Evolutionary conservation across 768 basidiomycete genomes (phyloP).

Genomic region (Pisolithus orientalis): DNA sequence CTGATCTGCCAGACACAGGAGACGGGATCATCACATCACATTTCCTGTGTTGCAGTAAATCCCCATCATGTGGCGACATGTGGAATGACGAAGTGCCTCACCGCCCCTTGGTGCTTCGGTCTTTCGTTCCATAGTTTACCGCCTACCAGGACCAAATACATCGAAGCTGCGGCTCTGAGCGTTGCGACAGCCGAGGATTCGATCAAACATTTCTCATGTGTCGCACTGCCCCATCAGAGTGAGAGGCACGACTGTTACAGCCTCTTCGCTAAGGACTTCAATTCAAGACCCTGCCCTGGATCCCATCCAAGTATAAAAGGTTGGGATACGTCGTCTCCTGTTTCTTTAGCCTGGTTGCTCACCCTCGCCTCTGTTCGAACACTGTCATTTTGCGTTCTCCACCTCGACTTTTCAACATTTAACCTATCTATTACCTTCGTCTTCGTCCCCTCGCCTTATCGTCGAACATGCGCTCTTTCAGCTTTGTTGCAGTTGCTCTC

Average conservation of each 20-base stretch:
- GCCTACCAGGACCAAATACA: no score
- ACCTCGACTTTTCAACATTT: slow-evolving; percentile 1
- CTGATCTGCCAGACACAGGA: not conserved
- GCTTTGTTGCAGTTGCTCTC: slow-evolving; percentile 7
- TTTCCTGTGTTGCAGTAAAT: not conserved
- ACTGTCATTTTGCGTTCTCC: slow-evolving; percentile 4
- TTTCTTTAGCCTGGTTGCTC: slow-evolving; percentile 12
- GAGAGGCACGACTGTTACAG: not conserved
- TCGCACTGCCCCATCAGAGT: not conserved
- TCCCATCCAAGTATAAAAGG: slow-evolving; percentile 4
- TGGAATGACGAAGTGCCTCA: not conserved
- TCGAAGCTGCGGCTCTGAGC: not conserved
- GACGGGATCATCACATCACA: not conserved
- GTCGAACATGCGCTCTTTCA: slow-evolving; percentile 17
- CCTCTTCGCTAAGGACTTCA: not conserved
- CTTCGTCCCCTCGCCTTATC: slow-evolving; percentile 6
- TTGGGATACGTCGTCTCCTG: not conserved
- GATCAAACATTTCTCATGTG: not conserved
- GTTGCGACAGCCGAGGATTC: not conserved
- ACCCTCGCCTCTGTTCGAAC: slow-evolving; percentile 7
- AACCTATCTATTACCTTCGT: slow-evolving; percentile 3
- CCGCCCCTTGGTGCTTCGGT: not conserved
- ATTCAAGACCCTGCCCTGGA: not conserved
- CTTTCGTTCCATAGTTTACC: not conserved
- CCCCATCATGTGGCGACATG: not conserved